Evolutionary conservation across 768 basidiomycete genomes (phyloP).

Genomic region (Erythrobasidium yunnanense): DNA sequence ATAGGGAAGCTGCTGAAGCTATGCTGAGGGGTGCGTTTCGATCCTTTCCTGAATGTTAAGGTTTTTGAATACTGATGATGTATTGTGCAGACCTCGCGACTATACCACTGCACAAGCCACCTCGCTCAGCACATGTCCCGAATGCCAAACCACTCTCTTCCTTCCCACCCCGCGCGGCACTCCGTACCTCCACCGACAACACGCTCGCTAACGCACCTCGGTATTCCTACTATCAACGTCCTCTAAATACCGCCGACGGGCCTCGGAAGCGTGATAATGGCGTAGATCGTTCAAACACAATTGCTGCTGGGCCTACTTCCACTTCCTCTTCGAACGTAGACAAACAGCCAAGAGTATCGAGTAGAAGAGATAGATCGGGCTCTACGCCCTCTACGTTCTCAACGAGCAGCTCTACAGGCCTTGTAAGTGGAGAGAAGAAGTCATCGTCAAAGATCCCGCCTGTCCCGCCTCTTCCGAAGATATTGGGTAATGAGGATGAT

Average conservation of each 20-base stretch:
- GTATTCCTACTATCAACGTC: conserved; percentile 7
- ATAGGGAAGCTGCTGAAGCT: conserved; percentile 17
- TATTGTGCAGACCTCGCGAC: conserved; percentile 1
- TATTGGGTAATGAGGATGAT: neutral
- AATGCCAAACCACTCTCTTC: conserved; percentile 19
- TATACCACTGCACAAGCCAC: conserved; percentile 21
- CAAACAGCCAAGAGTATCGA: too few relatives aligned
- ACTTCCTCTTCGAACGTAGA: too few relatives aligned
- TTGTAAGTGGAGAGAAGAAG: neutral
- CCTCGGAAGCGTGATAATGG: conserved; percentile 1
- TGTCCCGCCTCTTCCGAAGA: conserved; percentile 5
- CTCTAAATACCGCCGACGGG: conserved; percentile 5
- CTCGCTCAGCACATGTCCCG: conserved; percentile 15
- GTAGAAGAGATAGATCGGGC: conserved; percentile 14
- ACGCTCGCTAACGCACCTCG: conserved; percentile 23
- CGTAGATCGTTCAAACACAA: conserved; percentile 11
- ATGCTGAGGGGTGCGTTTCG: conserved; percentile 4
- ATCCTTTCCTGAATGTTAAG: neutral
- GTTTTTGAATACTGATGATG: neutral
- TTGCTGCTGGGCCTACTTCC: neutral
- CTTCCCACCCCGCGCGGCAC: conserved; percentile 20
- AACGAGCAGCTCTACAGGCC: neutral
- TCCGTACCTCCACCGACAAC: neutral
- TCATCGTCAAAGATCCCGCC: conserved; percentile 7
- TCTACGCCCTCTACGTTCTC: conserved; percentile 22